Conservation (phyloP, 2,329 filamentous ascomycete species). For the Diaporthe citriasiana region DNA sequence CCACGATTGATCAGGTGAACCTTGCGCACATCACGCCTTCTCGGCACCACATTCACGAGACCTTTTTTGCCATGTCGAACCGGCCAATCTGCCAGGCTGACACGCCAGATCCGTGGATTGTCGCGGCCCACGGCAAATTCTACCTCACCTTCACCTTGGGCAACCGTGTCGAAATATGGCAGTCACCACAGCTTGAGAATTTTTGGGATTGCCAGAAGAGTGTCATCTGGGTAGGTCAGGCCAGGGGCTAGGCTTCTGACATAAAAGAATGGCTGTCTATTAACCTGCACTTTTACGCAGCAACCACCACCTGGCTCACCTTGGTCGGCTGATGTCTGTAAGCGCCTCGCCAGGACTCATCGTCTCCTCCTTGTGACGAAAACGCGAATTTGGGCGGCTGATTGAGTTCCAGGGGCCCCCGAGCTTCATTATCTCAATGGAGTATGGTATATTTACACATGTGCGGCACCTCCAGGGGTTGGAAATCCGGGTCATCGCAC, state of each 20-base stretch:
- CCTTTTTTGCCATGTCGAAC: conserved; percentile 47
- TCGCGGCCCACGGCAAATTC: conserved; percentile 46
- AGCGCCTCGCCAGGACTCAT: background rate
- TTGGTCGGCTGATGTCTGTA: conserved; percentile 35
- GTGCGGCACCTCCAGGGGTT: conserved; percentile 32
- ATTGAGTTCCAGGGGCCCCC: conserved; percentile 11
- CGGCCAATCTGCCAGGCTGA: conserved; percentile 48
- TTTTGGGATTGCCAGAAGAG: conserved; percentile 48
- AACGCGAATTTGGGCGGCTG: background rate
- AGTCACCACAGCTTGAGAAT: conserved; percentile 49
- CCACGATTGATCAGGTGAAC: background rate
- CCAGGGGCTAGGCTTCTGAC: background rate
- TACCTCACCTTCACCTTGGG: conserved; percentile 49
- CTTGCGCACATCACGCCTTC: background rate
- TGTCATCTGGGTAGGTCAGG: conserved; percentile 23
- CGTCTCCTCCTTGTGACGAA: background rate
- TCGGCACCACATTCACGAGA: background rate
- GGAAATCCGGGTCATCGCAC: conserved; percentile 42
- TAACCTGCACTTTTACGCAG: background rate
- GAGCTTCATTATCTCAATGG: conserved; percentile 39
- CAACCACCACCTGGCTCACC: conserved; percentile 36
- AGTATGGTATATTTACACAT: conserved; percentile 40
- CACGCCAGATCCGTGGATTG: conserved; percentile 52
- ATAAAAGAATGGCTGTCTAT: too few species aligned
- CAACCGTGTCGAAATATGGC: conserved; percentile 54